These are phyloP conservation scores for Metschnikowia colocasiae DNA, from an alignment of 805 yeast species.

Conservation along the genomic window DNA sequence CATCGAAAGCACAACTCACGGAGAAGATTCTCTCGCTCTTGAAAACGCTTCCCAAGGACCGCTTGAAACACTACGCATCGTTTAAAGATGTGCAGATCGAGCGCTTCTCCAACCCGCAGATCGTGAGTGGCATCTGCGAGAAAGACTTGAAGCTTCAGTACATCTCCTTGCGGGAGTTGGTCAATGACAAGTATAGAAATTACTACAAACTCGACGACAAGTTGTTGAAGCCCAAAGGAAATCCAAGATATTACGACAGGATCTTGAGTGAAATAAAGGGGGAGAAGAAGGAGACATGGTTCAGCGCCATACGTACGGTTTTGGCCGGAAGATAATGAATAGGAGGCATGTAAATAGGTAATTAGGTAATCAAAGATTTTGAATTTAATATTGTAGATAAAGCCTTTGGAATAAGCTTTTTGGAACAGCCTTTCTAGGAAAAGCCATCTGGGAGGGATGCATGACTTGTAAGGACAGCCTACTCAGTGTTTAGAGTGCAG, in stretches of 20 bases:
- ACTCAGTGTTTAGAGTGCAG: too few species aligned
- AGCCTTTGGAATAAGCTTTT: too few species aligned
- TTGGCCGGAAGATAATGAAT: slow-evolving; percentile 60
- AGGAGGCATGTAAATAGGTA: background rate
- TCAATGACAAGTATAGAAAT: slow-evolving; percentile 57
- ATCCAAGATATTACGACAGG: slow-evolving; percentile 72
- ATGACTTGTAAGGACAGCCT: too few species aligned
- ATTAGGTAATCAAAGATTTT: background rate
- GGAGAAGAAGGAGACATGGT: slow-evolving; percentile 60
- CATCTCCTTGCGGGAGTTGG: slow-evolving; percentile 52
- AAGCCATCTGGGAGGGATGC: too few species aligned
- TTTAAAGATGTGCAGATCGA: slow-evolving; percentile 63
- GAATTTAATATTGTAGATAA: too few species aligned
- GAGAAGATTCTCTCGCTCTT: slow-evolving; percentile 55
- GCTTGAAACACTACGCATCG: slow-evolving; percentile 63
- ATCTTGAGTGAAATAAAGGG: slow-evolving; percentile 68
- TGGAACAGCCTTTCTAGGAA: too few species aligned
- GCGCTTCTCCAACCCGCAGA: slow-evolving; percentile 35
- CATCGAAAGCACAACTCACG: slow-evolving; percentile 44
- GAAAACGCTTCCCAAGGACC: slow-evolving; percentile 65
- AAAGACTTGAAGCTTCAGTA: slow-evolving; percentile 55
- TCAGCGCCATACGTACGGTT: slow-evolving; percentile 69
- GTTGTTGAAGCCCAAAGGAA: slow-evolving; percentile 75
- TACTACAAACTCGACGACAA: slow-evolving; percentile 65
- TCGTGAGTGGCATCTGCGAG: slow-evolving; percentile 42